Percentiles rank a stretch among this genome's conserved stretches.
Evolutionary conservation across 2,329 filamentous ascomycete species (phyloP).

Genomic region (Fusarium dimerum): DNA sequence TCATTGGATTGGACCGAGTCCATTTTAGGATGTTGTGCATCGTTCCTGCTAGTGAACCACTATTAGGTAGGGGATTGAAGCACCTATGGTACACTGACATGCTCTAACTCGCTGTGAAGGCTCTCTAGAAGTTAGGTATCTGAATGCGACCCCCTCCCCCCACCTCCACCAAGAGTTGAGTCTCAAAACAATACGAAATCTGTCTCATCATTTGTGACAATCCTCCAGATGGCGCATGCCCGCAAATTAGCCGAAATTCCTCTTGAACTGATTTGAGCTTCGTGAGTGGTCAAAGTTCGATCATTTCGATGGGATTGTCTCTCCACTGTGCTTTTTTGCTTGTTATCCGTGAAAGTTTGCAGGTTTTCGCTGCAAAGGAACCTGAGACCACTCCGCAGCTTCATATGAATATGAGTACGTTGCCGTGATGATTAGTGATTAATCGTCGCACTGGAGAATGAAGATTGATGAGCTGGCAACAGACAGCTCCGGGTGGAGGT

Average conservation of each 20-base stretch:
- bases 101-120: background rate
- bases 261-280: conserved; percentile 9
- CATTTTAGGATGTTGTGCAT: too few relatives aligned
- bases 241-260: conserved; percentile 31
- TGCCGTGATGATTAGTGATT: conserved; percentile 16
- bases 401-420: conserved; percentile 4
- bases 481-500: conserved; percentile 5
- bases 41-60: too few relatives aligned
- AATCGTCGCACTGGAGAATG: conserved; percentile 8
- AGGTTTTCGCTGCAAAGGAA: background rate
- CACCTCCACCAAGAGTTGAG: background rate
- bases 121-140: background rate
- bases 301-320: background rate
- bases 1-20: too few relatives aligned
- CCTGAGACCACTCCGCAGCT: background rate
- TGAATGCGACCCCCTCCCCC: background rate
- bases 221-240: conserved; percentile 7
- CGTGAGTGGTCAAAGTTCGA: background rate
- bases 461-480: conserved; percentile 2
- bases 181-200: background rate
- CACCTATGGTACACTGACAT: background rate
- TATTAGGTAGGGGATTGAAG: background rate
- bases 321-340: background rate
- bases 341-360: too few relatives aligned
- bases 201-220: conserved; percentile 7